A percentile compares a stretch with the other conserved stretches of the same genome.
Conservation (phyloP, 2,329 filamentous ascomycete genomes). For the Sporothrix sp. region DNA sequence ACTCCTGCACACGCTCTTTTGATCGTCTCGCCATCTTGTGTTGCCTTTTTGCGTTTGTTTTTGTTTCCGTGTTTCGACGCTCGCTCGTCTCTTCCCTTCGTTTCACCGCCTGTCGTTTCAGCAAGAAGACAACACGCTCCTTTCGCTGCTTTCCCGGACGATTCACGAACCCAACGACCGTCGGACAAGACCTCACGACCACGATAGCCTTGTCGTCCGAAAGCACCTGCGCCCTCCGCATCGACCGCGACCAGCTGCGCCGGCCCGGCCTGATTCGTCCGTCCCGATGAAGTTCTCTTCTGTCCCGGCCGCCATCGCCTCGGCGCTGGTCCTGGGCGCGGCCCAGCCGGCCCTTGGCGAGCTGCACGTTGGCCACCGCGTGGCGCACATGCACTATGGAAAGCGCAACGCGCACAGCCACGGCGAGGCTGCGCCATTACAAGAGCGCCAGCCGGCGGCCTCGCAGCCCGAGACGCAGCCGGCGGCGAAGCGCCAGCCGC, state of each 20-base stretch:
- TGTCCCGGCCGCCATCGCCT: slow-evolving; percentile 39
- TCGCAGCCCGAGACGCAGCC: slow-evolving; percentile 14
- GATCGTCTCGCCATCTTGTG: neutral
- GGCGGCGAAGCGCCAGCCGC: slow-evolving; percentile 18
- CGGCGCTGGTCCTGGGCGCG: slow-evolving; percentile 38
- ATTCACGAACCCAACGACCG: neutral
- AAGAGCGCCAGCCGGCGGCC: slow-evolving; percentile 11
- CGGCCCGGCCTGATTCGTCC: no score
- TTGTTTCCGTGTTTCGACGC: neutral
- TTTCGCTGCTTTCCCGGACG: neutral
- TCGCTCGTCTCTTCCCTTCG: slow-evolving; percentile 6
- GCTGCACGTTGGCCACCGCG: slow-evolving; percentile 29
- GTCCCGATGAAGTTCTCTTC: slow-evolving; percentile 43
- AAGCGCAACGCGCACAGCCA: slow-evolving; percentile 29
- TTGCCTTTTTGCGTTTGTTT: neutral
- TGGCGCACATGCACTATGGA: slow-evolving; percentile 23
- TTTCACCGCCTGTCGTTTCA: neutral
- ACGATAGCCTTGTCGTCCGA: neutral
- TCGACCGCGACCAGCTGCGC: no score
- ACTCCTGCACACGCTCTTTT: slow-evolving; percentile 1
- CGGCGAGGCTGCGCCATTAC: slow-evolving; percentile 6
- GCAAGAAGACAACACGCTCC: neutral
- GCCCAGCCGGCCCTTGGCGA: slow-evolving; percentile 30
- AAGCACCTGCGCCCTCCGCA: no score
- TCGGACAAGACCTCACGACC: neutral